Evolutionary conservation across 2,329 filamentous ascomycete species (phyloP).

Genomic region (Beauveria caledonica): DNA sequence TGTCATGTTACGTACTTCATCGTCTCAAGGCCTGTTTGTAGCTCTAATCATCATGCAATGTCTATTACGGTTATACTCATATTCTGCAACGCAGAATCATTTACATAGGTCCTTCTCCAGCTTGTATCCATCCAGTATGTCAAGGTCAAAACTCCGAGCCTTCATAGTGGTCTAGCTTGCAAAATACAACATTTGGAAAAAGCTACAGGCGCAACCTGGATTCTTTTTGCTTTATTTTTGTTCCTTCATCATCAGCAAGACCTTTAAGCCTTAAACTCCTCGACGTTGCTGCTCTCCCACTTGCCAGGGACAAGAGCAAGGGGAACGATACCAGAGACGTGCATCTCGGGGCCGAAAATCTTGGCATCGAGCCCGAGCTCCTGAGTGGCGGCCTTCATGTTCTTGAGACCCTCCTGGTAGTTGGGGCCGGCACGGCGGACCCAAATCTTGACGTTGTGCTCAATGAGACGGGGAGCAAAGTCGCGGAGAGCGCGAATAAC

Average conservation of each 20-base stretch:
- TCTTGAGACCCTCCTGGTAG: slow-evolving; percentile 99
- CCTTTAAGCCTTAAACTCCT: slow-evolving; percentile 52
- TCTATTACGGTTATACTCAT: slow-evolving; percentile 11
- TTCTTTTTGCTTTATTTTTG: background rate
- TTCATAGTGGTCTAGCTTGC: slow-evolving; percentile 25
- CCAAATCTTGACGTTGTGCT: slow-evolving; percentile 99
- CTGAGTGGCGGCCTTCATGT: slow-evolving; percentile 94
- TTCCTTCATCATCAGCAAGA: background rate
- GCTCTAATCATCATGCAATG: slow-evolving; percentile 8
- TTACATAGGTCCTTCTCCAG: slow-evolving; percentile 4
- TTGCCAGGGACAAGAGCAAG: slow-evolving; percentile 67
- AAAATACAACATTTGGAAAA: slow-evolving; percentile 24
- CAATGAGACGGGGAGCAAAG: slow-evolving; percentile 72
- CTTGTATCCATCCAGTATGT: slow-evolving; percentile 9
- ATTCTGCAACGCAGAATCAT: slow-evolving; percentile 9
- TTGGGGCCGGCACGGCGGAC: slow-evolving; percentile 82
- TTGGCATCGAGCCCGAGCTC: slow-evolving; percentile 74
- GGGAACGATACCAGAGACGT: slow-evolving; percentile 94
- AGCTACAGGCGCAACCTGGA: slow-evolving; percentile 4
- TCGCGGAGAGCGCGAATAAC: slow-evolving; percentile 94
- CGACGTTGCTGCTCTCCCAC: slow-evolving; percentile 51
- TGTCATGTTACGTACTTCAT: background rate
- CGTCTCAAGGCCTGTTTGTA: too few relatives aligned
- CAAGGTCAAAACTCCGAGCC: slow-evolving; percentile 16
- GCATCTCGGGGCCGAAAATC: slow-evolving; percentile 72